Percentiles rank a stretch among this genome's conserved stretches.
phyloP scores from a whole-genome alignment of 768 basidiomycete species.

The Rhizopogon salebrosus region DNA sequence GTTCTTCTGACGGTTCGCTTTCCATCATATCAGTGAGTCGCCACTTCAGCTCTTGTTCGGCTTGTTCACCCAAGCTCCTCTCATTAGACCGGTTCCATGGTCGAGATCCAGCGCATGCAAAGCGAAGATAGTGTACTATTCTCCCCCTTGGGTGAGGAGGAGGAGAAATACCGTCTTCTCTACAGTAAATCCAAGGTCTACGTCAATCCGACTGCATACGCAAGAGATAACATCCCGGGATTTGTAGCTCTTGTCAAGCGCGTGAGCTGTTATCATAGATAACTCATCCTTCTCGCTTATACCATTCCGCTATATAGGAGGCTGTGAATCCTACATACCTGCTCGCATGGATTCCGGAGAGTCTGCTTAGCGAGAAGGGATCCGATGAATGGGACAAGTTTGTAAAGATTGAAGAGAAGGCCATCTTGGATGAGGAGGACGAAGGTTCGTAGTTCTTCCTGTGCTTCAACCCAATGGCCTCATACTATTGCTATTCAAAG shows the following conservation, averaged over 20 bases:
- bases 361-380: conserved; percentile 76
- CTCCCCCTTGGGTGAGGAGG: conserved; percentile 36
- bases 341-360: conserved; percentile 92
- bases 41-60: conserved; percentile 4
- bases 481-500: conserved; percentile 30
- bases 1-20: conserved; percentile 40
- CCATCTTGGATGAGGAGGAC: conserved; percentile 57
- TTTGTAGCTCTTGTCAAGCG: conserved; percentile 90
- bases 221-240: conserved; percentile 90
- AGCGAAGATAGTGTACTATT: conserved; percentile 4
- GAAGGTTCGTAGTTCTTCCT: conserved; percentile 45
- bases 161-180: conserved; percentile 63
- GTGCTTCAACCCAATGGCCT: conserved; percentile 1
- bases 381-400: conserved; percentile 88
- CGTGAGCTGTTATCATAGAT: conserved; percentile 38
- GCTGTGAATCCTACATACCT: conserved; percentile 71
- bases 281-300: conserved; percentile 6
- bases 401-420: conserved; percentile 72
- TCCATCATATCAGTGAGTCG: conserved; percentile 44
- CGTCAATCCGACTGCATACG: conserved; percentile 89
- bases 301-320: conserved; percentile 42
- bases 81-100: conserved; percentile 55
- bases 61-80: conserved; percentile 7
- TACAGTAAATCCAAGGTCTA: conserved; percentile 95
- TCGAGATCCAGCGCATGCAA: conserved; percentile 57